phyloP scores from a whole-genome alignment of 2,329 filamentous ascomycete species.

The Aspergillus clavatus region DNA sequence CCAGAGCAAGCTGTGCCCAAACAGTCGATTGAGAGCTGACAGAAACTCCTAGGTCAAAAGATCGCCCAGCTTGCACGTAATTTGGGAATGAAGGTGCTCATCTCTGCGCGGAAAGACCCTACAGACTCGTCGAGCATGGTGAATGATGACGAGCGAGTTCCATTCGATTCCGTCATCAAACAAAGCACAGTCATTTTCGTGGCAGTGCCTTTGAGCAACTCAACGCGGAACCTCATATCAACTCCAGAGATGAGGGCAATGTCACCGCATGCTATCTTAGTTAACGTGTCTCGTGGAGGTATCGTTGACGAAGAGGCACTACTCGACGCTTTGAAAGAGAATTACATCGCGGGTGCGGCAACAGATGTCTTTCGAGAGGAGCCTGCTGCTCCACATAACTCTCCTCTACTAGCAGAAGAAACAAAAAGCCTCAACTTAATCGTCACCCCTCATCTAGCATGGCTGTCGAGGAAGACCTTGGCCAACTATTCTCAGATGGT shows the following conservation, averaged over 20 bases:
- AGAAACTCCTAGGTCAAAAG: slow-evolving; percentile 28
- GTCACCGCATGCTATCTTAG: slow-evolving; percentile 41
- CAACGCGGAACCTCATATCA: slow-evolving; percentile 33
- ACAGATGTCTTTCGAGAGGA: slow-evolving; percentile 50
- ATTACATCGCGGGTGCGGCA: slow-evolving; percentile 46
- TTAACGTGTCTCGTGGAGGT: slow-evolving; percentile 50
- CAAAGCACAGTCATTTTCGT: slow-evolving; percentile 30
- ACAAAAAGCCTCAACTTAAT: slow-evolving; percentile 47
- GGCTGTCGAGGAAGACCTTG: slow-evolving; percentile 48
- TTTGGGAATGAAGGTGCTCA: slow-evolving; percentile 47
- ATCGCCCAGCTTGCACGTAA: slow-evolving; percentile 43
- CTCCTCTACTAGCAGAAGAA: slow-evolving; percentile 42
- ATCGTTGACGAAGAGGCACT: slow-evolving; percentile 50
- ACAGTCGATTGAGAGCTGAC: slow-evolving; percentile 5
- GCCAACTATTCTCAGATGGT: slow-evolving; percentile 43
- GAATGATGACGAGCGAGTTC: slow-evolving; percentile 11
- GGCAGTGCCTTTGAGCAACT: slow-evolving; percentile 26
- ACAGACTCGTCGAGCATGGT: slow-evolving; percentile 6
- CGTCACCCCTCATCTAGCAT: slow-evolving; percentile 51
- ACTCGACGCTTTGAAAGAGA: slow-evolving; percentile 42
- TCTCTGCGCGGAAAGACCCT: slow-evolving; percentile 45
- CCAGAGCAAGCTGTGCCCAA: not conserved
- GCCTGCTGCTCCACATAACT: slow-evolving; percentile 43
- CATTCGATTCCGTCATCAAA: slow-evolving; percentile 29
- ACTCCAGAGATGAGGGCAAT: slow-evolving; percentile 43